Percentiles rank a stretch among this genome's conserved stretches.
Evolutionary conservation across 1,284 basidiomycete genomes (phyloP).

Genomic region (Hymenochaete sp.): DNA sequence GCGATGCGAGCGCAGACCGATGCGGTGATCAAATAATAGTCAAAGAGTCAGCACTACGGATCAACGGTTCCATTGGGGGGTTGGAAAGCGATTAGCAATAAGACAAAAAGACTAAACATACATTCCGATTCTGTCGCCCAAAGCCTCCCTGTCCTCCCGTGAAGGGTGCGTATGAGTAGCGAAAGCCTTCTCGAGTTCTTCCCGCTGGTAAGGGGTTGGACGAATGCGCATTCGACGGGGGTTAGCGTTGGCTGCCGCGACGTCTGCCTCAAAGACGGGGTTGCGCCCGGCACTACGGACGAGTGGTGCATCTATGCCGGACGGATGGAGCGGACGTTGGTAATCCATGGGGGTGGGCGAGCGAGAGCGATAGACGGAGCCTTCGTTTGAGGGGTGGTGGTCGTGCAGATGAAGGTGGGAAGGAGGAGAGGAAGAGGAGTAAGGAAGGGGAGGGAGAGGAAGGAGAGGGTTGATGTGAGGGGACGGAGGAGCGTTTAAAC

Average conservation of each 20-base stretch:
- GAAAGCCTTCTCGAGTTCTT: conserved; percentile 58
- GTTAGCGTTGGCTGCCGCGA: conserved; percentile 38
- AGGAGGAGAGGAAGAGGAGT: conserved; percentile 27
- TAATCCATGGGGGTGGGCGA: conserved; percentile 15
- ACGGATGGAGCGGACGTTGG: too few relatives aligned
- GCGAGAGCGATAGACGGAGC: too few relatives aligned
- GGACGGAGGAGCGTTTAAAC: conserved; percentile 25
- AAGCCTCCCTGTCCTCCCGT: conserved; percentile 51
- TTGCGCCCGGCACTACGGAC: too few relatives aligned
- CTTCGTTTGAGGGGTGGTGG: too few relatives aligned
- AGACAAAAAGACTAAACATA: too few relatives aligned
- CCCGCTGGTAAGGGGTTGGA: conserved; percentile 53
- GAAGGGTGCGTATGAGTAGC: conserved; percentile 54
- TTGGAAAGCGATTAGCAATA: conserved; percentile 8
- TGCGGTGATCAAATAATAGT: conserved; percentile 11
- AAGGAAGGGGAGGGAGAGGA: conserved; percentile 26
- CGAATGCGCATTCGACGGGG: conserved; percentile 50
- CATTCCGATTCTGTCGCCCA: conserved; percentile 65
- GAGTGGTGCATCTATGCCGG: not conserved
- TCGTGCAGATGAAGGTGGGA: too few relatives aligned
- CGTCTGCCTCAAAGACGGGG: conserved; percentile 30
- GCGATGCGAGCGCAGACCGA: too few relatives aligned
- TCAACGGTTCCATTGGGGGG: conserved; percentile 15
- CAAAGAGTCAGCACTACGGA: conserved; percentile 16
- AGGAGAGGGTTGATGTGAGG: too few relatives aligned